Base-by-base conservation (phyloP, 495 filamentous ascomycete species). In the Aeminium ludgeri region DNA sequence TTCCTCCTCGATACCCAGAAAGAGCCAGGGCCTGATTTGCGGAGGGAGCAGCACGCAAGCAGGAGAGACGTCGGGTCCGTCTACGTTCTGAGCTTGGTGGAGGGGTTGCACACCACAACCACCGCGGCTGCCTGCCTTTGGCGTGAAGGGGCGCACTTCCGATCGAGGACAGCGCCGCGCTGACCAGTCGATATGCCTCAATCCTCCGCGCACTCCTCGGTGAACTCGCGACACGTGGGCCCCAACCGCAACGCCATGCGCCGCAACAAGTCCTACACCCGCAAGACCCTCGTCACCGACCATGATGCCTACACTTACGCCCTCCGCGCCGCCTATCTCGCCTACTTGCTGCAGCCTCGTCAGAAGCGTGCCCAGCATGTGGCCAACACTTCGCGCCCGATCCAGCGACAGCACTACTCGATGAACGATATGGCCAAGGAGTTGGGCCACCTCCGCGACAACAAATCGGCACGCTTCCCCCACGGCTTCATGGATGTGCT, bases 261-360 rank as follows among this genome's bases (percentile, higher is more conserved):
- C 32, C 68, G 71, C 45, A 68, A 65, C 45, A 60, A 59, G 40
- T 77, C 74, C 34, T 53, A 58, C 48, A 60, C 63, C 31, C 36
- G 60, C 61, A 41, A 46, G 15, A 65, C 65, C 20, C 58, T 62
- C 20, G 58, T 78, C 36, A 68, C 59, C 48, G 59, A 67, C 45
- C 67, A 83, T 48, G 82, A 93, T 62, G 86, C 82, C 58, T 92
- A 86, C 64, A 78, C 73, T 30, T 92, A 78, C 57, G 84, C 86
- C 47, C 75, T 99, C 38, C 80, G 91, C 38, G 76, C 83, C 51
- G 86, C 91, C 50, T 95, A 85, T 60, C 79, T 99, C 23, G 65
- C 82, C 63, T 86, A 99, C 59, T 77, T 96, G 20, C 76, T 99
- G 37, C 81, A 92, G 52, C 89, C 91, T 46, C 79, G 85, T 50